Base-by-base conservation (phyloP, 495 filamentous ascomycete genomes). In the Polyplosphaeria fusca region DNA sequence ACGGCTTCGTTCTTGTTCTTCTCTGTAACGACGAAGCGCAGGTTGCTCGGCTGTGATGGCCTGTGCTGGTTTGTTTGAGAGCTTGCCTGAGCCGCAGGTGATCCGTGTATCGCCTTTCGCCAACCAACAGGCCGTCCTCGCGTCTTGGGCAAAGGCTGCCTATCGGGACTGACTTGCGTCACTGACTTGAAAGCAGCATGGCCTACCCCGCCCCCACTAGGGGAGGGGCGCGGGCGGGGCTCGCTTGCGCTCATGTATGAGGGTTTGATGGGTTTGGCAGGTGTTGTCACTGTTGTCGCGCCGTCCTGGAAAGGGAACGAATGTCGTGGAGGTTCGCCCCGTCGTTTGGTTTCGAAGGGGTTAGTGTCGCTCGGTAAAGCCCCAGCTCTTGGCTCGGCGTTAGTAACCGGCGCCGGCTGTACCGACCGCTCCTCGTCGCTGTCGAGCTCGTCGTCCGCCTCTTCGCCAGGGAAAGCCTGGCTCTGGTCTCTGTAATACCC, bases 41-140 rank as follows among this genome's bases (percentile, higher is more conserved):
- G 37, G 2, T 11, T 37, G 26, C 60, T 67, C 13, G 64, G 48
- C 26, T 58, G 46, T 18, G 46, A 14, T 2, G 64, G 64, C n/a
- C 23, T 25, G 23, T 47, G 48, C 9, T 16, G 38, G 25, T 61
- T 55, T 12, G 37, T 25, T 23, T n/a, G 26, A 1, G 35, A n/a
- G 5, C 43, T n/a, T 18, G 37, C 28, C 35, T 60, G 58, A 1
- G 61, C 43, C 11, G 47, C 47, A 9, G 50, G 39, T 13, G 55
- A 58, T 12, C 67, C 65, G 37, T 73, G 70, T 37, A 71, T 66
- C 19, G 35, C 22, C 47, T 73, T 74, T 9, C 68, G 61, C 72
- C 72, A 74, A 7, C 71, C 71, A 28, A 73, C 61, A 3, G 72
- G 72, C 11, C 72, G 65, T 35, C 72, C 72, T 53, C 67, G 64